Evolutionary conservation across 1,284 basidiomycete species (phyloP).

Genomic region (Phellinidium pouzarii): DNA sequence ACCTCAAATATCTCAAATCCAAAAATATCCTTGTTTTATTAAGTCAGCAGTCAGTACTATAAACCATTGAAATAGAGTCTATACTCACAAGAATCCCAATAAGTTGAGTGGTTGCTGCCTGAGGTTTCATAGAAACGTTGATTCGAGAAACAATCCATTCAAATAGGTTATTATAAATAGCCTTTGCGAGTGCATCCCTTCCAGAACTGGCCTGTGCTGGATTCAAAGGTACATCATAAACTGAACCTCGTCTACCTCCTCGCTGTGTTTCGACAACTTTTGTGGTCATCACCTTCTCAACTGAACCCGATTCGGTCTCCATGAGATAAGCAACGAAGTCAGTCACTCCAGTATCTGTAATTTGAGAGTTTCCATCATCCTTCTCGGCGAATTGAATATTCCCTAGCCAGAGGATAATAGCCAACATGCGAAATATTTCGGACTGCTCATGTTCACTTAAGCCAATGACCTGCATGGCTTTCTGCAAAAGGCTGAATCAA

Average conservation of each 20-base stretch:
- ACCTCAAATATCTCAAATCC: conserved; percentile 98
- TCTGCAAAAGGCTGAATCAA: conserved; percentile 37
- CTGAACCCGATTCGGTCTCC: conserved; percentile 73
- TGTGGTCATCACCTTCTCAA: conserved; percentile 84
- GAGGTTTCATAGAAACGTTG: conserved; percentile 94
- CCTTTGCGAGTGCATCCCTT: conserved; percentile 91
- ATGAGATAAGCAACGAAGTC: conserved; percentile 96
- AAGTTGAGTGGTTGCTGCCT: conserved; percentile 68
- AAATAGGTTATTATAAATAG: conserved; percentile 97
- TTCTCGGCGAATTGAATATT: conserved; percentile 89
- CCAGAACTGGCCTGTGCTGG: conserved; percentile 86
- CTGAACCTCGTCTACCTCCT: conserved; percentile 87
- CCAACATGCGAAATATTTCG: conserved; percentile 92
- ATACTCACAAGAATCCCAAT: conserved; percentile 83
- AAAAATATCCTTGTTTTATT: conserved; percentile 74
- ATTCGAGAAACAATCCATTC: conserved; percentile 99
- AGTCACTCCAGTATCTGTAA: conserved; percentile 83
- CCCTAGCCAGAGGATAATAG: conserved; percentile 92
- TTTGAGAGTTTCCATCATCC: conserved; percentile 82
- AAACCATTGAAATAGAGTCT: not conserved
- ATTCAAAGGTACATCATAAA: conserved; percentile 96
- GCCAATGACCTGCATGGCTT: conserved; percentile 93
- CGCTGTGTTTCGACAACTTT: conserved; percentile 91
- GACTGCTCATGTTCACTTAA: conserved; percentile 80
- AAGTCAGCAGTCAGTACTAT: not conserved